phyloP scores from a whole-genome alignment of 2,329 filamentous ascomycete species.

The Clathrospora elynae region DNA sequence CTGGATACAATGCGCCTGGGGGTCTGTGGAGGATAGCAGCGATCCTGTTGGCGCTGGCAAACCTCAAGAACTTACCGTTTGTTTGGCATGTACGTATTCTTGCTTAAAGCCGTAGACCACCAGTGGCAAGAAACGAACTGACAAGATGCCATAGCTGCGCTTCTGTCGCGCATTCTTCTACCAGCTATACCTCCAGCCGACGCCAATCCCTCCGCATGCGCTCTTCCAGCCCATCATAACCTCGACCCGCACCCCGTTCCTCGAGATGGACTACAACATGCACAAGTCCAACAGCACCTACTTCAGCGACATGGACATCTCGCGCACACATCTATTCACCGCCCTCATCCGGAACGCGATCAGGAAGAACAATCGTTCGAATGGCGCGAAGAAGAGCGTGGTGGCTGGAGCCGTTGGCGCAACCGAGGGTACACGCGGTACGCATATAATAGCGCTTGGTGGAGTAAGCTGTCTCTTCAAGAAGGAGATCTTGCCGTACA shows the following conservation, averaged over 20 bases:
- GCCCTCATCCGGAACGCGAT: conserved; percentile 55
- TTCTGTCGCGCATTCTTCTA: conserved; percentile 54
- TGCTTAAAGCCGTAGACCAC: conserved; percentile 1
- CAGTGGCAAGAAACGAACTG: conserved; percentile 6
- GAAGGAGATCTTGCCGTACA: conserved; percentile 53
- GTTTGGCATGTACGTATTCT: conserved; percentile 70
- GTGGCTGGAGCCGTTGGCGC: conserved; percentile 24
- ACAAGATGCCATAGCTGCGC: conserved; percentile 45
- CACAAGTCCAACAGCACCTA: conserved; percentile 87
- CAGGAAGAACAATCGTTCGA: conserved; percentile 34
- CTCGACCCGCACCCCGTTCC: conserved; percentile 67
- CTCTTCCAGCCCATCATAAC: conserved; percentile 76
- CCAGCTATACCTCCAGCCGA: conserved; percentile 54
- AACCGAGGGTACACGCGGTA: conserved; percentile 27
- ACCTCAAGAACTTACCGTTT: conserved; percentile 75
- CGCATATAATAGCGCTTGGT: conserved; percentile 52
- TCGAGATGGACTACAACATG: conserved; percentile 85
- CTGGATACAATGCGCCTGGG: conserved; percentile 41
- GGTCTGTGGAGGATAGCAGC: conserved; percentile 44
- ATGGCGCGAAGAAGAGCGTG: conserved; percentile 27
- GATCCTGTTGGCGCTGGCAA: conserved; percentile 53
- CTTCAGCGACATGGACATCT: conserved; percentile 83
- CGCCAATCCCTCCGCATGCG: conserved; percentile 59
- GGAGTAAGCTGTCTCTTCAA: conserved; percentile 56
- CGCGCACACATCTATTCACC: conserved; percentile 78